These are phyloP conservation scores for Ceratobasidium sp. DNA, from an alignment of 1,284 basidiomycete genomes.

Conservation along the genomic window DNA sequence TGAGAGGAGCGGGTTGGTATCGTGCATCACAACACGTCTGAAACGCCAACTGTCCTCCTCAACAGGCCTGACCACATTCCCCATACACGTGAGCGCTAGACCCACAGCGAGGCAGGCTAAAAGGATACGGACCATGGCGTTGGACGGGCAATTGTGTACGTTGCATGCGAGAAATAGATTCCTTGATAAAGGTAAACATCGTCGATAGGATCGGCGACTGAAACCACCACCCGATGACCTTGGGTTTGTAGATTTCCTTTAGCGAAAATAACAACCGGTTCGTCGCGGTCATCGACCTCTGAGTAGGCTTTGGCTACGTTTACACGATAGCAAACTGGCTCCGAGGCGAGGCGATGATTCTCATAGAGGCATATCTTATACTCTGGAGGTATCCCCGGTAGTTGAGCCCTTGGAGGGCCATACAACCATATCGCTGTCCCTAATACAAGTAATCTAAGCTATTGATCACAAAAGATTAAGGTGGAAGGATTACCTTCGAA, in stretches of 20 bases:
- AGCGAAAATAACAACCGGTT: conserved; percentile 14
- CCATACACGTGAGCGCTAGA: background rate
- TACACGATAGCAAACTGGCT: conserved; percentile 7
- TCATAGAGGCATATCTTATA: conserved; percentile 19
- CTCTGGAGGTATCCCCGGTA: background rate
- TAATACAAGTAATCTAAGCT: background rate
- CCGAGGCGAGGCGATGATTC: background rate
- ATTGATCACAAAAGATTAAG: background rate
- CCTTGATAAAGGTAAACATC: background rate
- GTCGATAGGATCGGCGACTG: conserved; percentile 1
- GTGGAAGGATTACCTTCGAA: conserved; percentile 12
- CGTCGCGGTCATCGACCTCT: background rate
- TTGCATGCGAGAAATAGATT: conserved; percentile 17
- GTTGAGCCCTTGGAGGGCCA: conserved; percentile 6
- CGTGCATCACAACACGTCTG: conserved; percentile 23
- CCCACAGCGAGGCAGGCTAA: background rate
- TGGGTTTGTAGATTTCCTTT: background rate
- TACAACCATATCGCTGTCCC: conserved; percentile 28
- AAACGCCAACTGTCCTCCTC: conserved; percentile 28
- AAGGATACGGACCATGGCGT: conserved; percentile 13
- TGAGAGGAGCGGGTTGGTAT: conserved; percentile 9
- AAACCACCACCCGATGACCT: conserved; percentile 5
- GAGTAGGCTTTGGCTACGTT: conserved; percentile 2
- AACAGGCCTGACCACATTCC: background rate
- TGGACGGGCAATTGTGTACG: conserved; percentile 12